Percentiles rank a stretch among this genome's conserved stretches.
phyloP scores from a whole-genome alignment of 192 early-diverging fungal genomes.

The Spizellomyces sp. region DNA sequence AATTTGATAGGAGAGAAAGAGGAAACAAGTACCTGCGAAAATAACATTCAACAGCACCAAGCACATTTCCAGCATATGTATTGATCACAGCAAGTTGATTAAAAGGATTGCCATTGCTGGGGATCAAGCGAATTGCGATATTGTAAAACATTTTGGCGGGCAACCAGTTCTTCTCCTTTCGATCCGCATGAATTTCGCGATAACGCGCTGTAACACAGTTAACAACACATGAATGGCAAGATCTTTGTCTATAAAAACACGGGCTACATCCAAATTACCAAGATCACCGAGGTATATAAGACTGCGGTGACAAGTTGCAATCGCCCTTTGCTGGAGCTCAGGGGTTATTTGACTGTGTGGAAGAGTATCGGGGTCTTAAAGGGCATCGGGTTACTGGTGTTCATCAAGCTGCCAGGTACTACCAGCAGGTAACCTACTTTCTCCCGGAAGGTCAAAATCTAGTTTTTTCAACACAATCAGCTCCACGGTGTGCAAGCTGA shows the following conservation, averaged over 20 bases:
- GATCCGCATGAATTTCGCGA: conserved; percentile 59
- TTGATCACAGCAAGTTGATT: conserved; percentile 77
- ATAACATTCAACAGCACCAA: conserved; percentile 40
- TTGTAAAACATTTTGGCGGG: conserved; percentile 64
- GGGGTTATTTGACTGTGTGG: background rate
- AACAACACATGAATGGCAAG: background rate
- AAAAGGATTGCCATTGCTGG: conserved; percentile 68
- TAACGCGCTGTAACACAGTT: conserved; percentile 56
- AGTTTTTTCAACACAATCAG: conserved; percentile 10
- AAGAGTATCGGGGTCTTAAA: conserved; percentile 2
- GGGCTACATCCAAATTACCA: conserved; percentile 41
- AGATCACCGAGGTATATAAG: conserved; percentile 72
- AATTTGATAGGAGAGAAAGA: background rate
- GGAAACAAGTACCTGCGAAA: conserved; percentile 27
- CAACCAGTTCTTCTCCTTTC: conserved; percentile 58
- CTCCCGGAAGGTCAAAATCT: conserved; percentile 8
- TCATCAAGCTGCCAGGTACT: background rate
- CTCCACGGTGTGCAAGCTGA: conserved; percentile 7
- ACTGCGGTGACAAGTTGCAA: conserved; percentile 37
- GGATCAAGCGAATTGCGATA: conserved; percentile 61
- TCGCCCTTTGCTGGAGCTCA: conserved; percentile 8
- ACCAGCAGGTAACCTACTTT: conserved; percentile 5
- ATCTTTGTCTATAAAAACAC: background rate
- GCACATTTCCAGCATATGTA: conserved; percentile 45
- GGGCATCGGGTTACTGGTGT: too few species aligned